Conservation (phyloP, 192 early-diverging fungal genomes). For the Rhizophagus clarus region DNA sequence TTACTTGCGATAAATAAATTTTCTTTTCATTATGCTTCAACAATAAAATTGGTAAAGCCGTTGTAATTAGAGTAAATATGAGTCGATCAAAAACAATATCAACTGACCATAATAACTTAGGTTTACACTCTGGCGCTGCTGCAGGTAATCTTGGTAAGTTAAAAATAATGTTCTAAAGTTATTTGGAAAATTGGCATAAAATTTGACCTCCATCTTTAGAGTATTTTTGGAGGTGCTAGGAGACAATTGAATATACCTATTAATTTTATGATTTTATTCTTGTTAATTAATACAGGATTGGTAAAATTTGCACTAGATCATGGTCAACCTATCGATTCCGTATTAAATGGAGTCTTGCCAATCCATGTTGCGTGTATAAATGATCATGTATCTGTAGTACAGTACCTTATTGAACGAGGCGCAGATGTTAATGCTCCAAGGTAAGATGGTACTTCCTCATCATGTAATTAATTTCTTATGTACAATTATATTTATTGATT, state of each 20-base stretch:
- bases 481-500: not conserved
- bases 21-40: not conserved
- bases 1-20: not conserved
- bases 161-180: not conserved
- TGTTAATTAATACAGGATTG: slow-evolving; percentile 39
- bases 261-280: too few species aligned
- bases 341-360: slow-evolving; percentile 67
- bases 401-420: slow-evolving; percentile 70
- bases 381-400: slow-evolving; percentile 61
- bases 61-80: not conserved
- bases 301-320: slow-evolving; percentile 70
- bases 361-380: slow-evolving; percentile 72
- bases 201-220: too few species aligned
- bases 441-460: not conserved
- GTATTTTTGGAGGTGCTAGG: too few species aligned
- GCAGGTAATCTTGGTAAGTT: slow-evolving; percentile 56
- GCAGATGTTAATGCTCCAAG: slow-evolving; percentile 70
- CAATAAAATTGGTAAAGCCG: not conserved
- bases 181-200: too few species aligned
- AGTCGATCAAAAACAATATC: not conserved
- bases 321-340: slow-evolving; percentile 71
- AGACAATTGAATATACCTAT: too few species aligned
- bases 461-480: not conserved
- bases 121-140: slow-evolving; percentile 54
- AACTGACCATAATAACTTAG: slow-evolving; percentile 33